These are phyloP conservation scores for Persicaria tinctoria DNA, from an alignment of 148 eudicot species.

Conservation along the genomic window DNA sequence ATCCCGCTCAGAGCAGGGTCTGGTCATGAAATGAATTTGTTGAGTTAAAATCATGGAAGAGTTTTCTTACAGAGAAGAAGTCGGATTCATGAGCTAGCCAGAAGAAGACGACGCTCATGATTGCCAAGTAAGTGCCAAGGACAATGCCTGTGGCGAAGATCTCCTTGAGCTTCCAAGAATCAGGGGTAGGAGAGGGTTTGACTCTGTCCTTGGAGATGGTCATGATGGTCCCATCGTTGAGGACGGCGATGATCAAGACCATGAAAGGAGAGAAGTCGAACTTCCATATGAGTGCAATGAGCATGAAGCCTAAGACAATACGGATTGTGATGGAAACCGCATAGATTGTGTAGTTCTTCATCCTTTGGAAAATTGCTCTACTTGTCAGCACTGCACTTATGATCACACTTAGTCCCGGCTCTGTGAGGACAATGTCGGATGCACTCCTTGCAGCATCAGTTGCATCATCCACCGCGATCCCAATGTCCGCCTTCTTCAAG, in stretches of 20 bases:
- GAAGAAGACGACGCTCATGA: slow-evolving; percentile 67
- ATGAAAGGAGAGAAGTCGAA: slow-evolving; percentile 80
- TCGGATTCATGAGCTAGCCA: slow-evolving; percentile 46
- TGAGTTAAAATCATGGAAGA: not conserved
- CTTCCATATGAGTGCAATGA: slow-evolving; percentile 64
- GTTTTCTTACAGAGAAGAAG: slow-evolving; percentile 46
- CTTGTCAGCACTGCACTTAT: slow-evolving; percentile 65
- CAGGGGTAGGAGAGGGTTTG: slow-evolving; percentile 67
- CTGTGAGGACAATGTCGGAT: slow-evolving; percentile 72
- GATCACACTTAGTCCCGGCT: slow-evolving; percentile 79
- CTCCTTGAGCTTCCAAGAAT: slow-evolving; percentile 70
- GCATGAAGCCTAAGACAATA: slow-evolving; percentile 61
- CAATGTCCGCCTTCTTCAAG: slow-evolving; percentile 69
- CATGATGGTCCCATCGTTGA: slow-evolving; percentile 81
- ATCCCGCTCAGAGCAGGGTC: no score
- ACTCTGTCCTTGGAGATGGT: slow-evolving; percentile 75
- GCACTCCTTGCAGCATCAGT: slow-evolving; percentile 88
- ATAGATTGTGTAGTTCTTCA: slow-evolving; percentile 74
- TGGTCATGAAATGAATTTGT: not conserved
- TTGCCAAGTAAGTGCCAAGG: slow-evolving; percentile 60
- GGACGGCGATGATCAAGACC: slow-evolving; percentile 68
- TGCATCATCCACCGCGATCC: slow-evolving; percentile 84
- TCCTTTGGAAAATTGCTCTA: slow-evolving; percentile 73
- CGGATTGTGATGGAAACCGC: slow-evolving; percentile 78
- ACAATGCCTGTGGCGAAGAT: slow-evolving; percentile 73